Evolutionary conservation across 2,329 filamentous ascomycete species (phyloP), one percentile per base, ranked within the genome.

Genomic region (Xylariaceae sp.): DNA sequence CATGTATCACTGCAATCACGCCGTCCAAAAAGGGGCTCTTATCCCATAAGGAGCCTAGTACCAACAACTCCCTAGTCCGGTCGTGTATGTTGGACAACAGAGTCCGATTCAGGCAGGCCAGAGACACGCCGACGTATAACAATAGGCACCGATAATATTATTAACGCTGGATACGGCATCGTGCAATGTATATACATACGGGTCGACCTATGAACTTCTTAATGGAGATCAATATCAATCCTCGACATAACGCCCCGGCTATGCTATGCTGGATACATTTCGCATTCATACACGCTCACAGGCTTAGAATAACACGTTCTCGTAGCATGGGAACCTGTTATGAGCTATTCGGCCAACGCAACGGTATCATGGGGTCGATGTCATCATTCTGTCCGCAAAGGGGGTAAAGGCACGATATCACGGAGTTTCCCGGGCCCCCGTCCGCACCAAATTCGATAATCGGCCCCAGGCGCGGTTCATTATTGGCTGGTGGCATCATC

Each of bases 361-460:
- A 55, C 26, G 65, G 66, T 50, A 67, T 67, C 26, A 18, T 57
- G 3, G 58, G 37, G 44, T 68, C 65, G n/a, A 64, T 54, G 51
- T 47, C 63, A 44, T 68, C 67, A 12, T 72, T 73, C 49, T 68
- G 67, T 39, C 65, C 70, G 74, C 79, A 79, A 5, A 69, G 68
- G 55, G 79, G 73, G 43, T 70, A 66, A 46, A 81, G 63, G 53
- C 67, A 63, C 43, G 75, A 71, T 10, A 72, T 64, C 5, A 71
- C 72, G 22, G 73, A 70, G 18, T 26, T n/a, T 7, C 2, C 30
- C 8, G 15, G 18, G 3, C 47, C 34, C 30, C 41, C 22, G 15
- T 13, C 19, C 9, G n/a, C 13, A 22, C 10, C 16, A 22, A 9
- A 9, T 12, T 37, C 6, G 16, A 21, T 26, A 9, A 40, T 8